Base-by-base conservation (phyloP, 768 basidiomycete genomes). In the Coprinopsis sp. region DNA sequence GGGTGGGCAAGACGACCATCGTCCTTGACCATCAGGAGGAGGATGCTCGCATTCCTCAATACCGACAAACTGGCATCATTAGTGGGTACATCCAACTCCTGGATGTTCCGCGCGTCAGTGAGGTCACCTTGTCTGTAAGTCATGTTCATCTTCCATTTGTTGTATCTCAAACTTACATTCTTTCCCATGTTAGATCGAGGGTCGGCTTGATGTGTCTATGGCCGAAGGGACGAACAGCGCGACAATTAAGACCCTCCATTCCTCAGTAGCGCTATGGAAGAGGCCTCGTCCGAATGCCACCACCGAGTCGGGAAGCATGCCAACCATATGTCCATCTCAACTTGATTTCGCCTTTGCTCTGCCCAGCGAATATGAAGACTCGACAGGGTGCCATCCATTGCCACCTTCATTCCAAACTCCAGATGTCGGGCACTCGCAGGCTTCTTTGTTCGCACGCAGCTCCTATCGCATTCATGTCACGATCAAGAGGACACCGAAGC, bases 1-100 rank as follows among this genome's bases (percentile, higher is more conserved):
- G 59, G n/a, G 58, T 60, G 23, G 70, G 70, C 4, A 61, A 61
- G 31, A 58, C 67, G n/a, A 69, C 71, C 1, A 49, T 81, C 24
- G 55, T 73, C 12, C 58, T 82, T 4, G 61, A 68, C 18, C 72
- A 73, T 4, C 81, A 81, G 53, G 72, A 76, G 30, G 60, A 65
- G 8, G 64, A 60, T 30, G 62, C 58, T 1, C 46, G 52, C 0
- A 51, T 59, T 10, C 79, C 81, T 1, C 54, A 56, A 2, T 83
- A 79, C 49, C 69, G 74, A 23, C 73, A 74, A 24, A 56, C 64
- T 33, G 63, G 53, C 6, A 41, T 62, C 12, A 63, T 82, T 33
- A 58, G 44, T 40, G 81, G 80, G 8, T 61, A 64, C 21, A 44
- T 82, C 3, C 59, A 62, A 8, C 54, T 81, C n/a, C 68, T 71